Conservation (phyloP, 257 asterid species). For the Lycium barbarum region DNA sequence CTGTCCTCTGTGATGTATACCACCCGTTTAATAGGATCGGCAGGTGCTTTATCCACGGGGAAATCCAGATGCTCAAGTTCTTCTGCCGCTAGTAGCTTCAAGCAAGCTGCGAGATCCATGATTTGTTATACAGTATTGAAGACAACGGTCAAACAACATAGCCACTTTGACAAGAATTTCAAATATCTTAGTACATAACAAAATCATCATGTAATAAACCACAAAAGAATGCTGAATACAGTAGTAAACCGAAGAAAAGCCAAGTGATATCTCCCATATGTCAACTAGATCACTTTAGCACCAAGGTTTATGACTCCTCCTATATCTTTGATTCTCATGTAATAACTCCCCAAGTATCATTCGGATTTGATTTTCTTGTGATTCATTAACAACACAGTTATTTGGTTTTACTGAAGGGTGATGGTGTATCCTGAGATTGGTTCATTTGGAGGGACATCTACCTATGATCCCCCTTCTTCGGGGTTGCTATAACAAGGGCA, state of each 20-base stretch:
- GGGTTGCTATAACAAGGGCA: neutral
- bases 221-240: neutral
- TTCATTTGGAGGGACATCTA: neutral
- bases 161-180: constrained; percentile 8
- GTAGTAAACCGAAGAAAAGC: neutral
- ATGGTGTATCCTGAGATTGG: neutral
- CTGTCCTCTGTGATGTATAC: constrained; percentile 59
- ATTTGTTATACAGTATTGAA: neutral
- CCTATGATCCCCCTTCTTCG: neutral
- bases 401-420: neutral
- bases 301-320: neutral
- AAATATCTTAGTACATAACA: neutral
- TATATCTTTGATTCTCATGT: neutral
- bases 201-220: neutral
- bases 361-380: constrained; percentile 14
- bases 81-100: constrained; percentile 82
- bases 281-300: constrained; percentile 7
- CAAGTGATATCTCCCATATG: neutral
- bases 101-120: constrained; percentile 59
- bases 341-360: constrained; percentile 2
- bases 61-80: constrained; percentile 78
- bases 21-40: constrained; percentile 57
- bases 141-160: constrained; percentile 23
- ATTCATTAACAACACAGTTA: neutral
- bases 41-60: constrained; percentile 54